phyloP scores from a whole-genome alignment of 192 early-diverging fungal genomes.

The Diversispora epigaea region DNA sequence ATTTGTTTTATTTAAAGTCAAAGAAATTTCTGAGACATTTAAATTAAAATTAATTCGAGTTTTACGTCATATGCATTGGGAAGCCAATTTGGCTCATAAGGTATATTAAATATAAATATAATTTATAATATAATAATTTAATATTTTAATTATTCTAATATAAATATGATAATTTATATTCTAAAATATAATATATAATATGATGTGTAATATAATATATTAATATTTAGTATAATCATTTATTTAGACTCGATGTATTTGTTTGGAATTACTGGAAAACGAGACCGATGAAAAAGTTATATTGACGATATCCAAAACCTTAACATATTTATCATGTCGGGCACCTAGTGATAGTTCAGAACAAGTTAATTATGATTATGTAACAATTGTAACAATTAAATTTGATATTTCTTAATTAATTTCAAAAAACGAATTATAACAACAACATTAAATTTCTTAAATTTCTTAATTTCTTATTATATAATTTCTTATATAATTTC shows the following conservation, averaged over 20 bases:
- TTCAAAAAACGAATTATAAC: neutral
- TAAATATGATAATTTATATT: neutral
- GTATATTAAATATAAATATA: neutral
- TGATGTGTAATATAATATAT: no score
- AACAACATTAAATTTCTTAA: no score
- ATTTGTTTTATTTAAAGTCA: neutral
- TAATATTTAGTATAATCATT: no score
- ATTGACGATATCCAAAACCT: constrained; percentile 11
- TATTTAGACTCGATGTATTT: constrained; percentile 8
- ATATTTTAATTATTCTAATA: no score
- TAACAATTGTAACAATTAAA: no score
- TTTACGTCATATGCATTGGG: constrained; percentile 28
- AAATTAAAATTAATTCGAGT: constrained; percentile 21
- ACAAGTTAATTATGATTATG: neutral
- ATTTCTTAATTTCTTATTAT: neutral
- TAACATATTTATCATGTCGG: constrained; percentile 20
- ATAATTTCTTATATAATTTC: neutral
- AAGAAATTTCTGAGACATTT: neutral
- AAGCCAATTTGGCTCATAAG: constrained; percentile 17
- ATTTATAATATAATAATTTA: no score
- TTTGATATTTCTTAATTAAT: no score
- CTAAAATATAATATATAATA: no score
- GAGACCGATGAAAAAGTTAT: neutral
- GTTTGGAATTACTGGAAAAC: constrained; percentile 13
- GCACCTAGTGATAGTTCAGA: constrained; percentile 11